Evolutionary conservation across 2,329 filamentous ascomycete genomes (phyloP).

Genomic region (Colletotrichum sp.): DNA sequence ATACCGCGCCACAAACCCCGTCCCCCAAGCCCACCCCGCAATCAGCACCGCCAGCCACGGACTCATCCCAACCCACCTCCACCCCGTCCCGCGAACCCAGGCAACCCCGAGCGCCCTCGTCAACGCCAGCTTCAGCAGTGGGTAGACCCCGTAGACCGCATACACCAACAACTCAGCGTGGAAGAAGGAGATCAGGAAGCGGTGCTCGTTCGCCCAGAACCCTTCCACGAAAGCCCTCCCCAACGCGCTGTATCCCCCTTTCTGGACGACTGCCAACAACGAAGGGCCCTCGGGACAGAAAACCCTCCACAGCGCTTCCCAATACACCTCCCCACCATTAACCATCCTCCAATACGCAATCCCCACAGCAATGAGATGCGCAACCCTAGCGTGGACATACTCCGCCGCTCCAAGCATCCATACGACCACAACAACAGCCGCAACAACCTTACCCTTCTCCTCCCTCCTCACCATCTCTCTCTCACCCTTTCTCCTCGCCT

Average conservation of each 20-base stretch:
- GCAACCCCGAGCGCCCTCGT: not conserved
- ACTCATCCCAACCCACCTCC: too few relatives aligned
- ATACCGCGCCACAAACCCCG: too few relatives aligned
- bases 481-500: too few relatives aligned
- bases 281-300: not conserved
- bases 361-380: constrained; percentile 29
- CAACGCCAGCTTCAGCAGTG: not conserved
- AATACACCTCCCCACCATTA: not conserved
- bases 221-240: not conserved
- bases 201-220: not conserved
- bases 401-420: constrained; percentile 33
- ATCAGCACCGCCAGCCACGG: too few relatives aligned
- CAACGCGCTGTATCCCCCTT: accelerated
- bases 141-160: not conserved
- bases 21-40: too few relatives aligned
- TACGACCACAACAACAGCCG: constrained; percentile 23
- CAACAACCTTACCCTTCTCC: not conserved
- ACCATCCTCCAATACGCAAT: constrained; percentile 28
- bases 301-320: not conserved
- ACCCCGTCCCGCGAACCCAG: not conserved
- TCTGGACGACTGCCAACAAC: accelerated
- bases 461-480: too few relatives aligned
- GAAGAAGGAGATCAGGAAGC: not conserved
- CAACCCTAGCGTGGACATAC: constrained; percentile 30
- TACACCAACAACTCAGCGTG: not conserved